Evolutionary conservation across 352 stramenopile species (phyloP).

Genomic region (Phytophthora sp.): DNA sequence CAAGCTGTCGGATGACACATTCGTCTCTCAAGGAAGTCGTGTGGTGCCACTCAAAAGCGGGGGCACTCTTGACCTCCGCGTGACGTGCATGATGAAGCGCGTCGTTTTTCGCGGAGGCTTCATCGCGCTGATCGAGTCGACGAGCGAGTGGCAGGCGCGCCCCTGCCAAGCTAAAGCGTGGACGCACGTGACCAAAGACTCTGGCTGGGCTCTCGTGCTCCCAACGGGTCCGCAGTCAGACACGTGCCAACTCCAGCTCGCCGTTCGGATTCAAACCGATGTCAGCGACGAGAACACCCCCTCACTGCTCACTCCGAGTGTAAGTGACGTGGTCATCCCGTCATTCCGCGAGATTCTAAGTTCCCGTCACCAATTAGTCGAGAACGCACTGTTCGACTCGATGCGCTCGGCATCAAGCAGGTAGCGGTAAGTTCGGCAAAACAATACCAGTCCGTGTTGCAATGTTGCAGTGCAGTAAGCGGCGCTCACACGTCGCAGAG

Average conservation of each 20-base stretch:
- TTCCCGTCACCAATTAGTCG: conserved; percentile 15
- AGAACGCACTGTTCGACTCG: conserved; percentile 25
- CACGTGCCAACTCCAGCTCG: conserved; percentile 13
- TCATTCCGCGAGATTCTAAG: conserved; percentile 6
- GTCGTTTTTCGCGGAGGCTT: conserved; percentile 13
- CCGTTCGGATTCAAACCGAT: conserved; percentile 11
- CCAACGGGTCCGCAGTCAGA: background rate
- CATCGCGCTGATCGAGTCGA: conserved; percentile 18
- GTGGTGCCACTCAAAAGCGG: conserved; percentile 3
- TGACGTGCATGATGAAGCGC: conserved; percentile 13
- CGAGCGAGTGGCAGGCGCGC: conserved; percentile 10
- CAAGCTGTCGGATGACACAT: background rate
- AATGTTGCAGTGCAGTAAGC: background rate
- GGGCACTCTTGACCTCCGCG: conserved; percentile 5
- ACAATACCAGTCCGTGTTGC: too few species aligned
- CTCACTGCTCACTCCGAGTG: conserved; percentile 13
- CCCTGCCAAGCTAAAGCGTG: conserved; percentile 7
- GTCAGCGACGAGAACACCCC: background rate
- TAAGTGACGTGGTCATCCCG: conserved; percentile 23
- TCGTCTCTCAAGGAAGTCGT: conserved; percentile 11
- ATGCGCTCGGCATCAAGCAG: background rate
- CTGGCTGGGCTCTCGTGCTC: conserved; percentile 13
- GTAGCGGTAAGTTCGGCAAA: too few species aligned
- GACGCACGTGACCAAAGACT: conserved; percentile 19
- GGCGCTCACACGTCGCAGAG: conserved; percentile 10